A percentile compares a stretch with the other conserved stretches of the same genome.
Conservation (phyloP, 441 rosid genomes). For the Gossypium laxum region DNA sequence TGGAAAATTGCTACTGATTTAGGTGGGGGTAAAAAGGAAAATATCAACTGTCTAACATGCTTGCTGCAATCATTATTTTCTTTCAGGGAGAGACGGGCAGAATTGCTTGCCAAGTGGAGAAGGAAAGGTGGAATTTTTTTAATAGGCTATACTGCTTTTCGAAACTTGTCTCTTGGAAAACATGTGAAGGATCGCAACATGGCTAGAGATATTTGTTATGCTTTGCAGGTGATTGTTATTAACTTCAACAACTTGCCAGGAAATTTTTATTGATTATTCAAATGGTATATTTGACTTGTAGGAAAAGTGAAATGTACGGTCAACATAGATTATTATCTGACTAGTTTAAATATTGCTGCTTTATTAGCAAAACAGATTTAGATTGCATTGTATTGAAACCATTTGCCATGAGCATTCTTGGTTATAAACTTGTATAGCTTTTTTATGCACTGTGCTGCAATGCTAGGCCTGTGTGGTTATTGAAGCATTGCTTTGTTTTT, state of each 20-base stretch:
- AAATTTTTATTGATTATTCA: not conserved
- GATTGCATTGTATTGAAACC: not conserved
- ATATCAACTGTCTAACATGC: slow-evolving; percentile 9
- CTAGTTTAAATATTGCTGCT: not conserved
- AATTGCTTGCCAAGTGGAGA: slow-evolving; percentile 81
- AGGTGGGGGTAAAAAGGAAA: not conserved
- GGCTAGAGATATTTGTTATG: slow-evolving; percentile 65
- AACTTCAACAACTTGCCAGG: not conserved
- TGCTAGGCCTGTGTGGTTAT: not conserved
- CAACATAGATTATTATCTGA: not conserved
- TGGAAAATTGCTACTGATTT: not conserved
- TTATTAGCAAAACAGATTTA: slow-evolving; percentile 1
- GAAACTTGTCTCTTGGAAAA: slow-evolving; percentile 86
- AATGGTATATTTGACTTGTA: not conserved
- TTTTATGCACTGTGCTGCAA: not conserved
- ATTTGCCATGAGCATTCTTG: slow-evolving; percentile 3
- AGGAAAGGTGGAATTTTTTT: slow-evolving; percentile 86
- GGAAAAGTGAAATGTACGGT: not conserved
- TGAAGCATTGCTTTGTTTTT: not conserved
- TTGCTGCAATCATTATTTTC: slow-evolving; percentile 16
- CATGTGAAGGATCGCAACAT: slow-evolving; percentile 58
- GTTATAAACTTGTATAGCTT: not conserved
- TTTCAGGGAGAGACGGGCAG: slow-evolving; percentile 72
- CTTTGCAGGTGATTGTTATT: slow-evolving; percentile 63
- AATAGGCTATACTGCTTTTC: slow-evolving; percentile 81